Percentiles rank a stretch among this genome's conserved stretches.
Conservation (phyloP, 345 rosid species). For the Odontarrhena argentea region DNA sequence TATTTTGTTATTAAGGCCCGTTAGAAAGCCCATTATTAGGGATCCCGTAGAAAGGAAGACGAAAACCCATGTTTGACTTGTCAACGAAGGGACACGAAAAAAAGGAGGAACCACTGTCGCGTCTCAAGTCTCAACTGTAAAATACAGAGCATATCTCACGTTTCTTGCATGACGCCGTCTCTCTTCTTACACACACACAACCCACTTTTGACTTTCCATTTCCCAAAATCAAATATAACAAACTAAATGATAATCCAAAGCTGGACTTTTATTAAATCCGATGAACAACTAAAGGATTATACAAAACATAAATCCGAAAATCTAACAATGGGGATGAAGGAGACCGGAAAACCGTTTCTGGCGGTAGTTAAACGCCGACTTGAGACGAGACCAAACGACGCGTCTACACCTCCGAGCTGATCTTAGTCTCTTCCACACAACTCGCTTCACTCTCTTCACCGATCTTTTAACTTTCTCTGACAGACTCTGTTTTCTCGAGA, state of each 20-base stretch:
- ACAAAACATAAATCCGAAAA: neutral
- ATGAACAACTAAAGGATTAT: constrained; percentile 9
- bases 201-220: neutral
- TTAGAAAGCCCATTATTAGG: neutral
- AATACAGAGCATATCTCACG: constrained; percentile 20
- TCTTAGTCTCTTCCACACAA: constrained; percentile 49
- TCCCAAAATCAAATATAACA: neutral
- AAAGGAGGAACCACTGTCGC: neutral
- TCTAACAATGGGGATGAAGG: constrained; percentile 43
- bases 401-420: constrained; percentile 49
- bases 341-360: constrained; percentile 55
- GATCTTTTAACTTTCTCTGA: constrained; percentile 49
- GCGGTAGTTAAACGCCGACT: constrained; percentile 47
- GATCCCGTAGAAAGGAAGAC: neutral
- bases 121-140: constrained; percentile 12
- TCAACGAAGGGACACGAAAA: constrained; percentile 13
- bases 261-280: neutral
- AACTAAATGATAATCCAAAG: neutral
- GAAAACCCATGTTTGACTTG: constrained; percentile 8
- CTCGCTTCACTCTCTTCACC: constrained; percentile 47
- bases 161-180: constrained; percentile 25
- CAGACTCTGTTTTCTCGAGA: constrained; percentile 63
- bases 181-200: constrained; percentile 13
- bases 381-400: constrained; percentile 57
- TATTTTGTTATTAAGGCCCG: neutral